phyloP scores from a whole-genome alignment of 2,329 filamentous ascomycete genomes.

The Nothophoma quercina region DNA sequence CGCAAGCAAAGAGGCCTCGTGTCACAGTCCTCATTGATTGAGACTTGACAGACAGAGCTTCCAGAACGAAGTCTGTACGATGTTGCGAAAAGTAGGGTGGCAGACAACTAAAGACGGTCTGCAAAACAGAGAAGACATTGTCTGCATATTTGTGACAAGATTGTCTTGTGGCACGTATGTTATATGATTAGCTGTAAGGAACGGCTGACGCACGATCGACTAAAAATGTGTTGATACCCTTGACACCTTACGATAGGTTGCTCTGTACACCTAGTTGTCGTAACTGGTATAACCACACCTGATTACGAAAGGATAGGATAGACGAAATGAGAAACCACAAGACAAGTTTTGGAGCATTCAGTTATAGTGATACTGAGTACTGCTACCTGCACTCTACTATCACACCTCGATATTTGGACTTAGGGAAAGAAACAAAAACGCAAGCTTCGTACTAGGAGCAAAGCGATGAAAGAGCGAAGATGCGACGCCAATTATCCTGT shows the following conservation, averaged over 20 bases:
- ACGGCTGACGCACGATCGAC: not conserved
- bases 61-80: no score
- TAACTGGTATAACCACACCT: no score
- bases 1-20: slow-evolving; percentile 23
- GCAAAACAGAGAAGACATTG: no score
- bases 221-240: not conserved
- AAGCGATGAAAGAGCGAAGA: slow-evolving; percentile 8
- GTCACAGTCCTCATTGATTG: slow-evolving; percentile 32
- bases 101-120: no score
- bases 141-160: no score
- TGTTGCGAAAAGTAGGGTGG: no score
- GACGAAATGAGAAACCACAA: not conserved
- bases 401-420: not conserved
- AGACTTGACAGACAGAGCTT: not conserved
- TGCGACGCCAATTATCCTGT: slow-evolving; percentile 6
- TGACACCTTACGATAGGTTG: no score
- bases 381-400: not conserved
- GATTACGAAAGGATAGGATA: no score
- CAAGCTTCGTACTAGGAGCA: no score
- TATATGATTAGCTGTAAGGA: not conserved
- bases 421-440: not conserved
- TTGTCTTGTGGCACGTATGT: not conserved
- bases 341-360: no score
- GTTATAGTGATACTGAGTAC: not conserved
- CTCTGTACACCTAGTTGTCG: no score